Evolutionary conservation across 192 early-diverging fungal species (phyloP), one percentile per base, ranked within the genome.

Genomic region (Podila minutissima): DNA sequence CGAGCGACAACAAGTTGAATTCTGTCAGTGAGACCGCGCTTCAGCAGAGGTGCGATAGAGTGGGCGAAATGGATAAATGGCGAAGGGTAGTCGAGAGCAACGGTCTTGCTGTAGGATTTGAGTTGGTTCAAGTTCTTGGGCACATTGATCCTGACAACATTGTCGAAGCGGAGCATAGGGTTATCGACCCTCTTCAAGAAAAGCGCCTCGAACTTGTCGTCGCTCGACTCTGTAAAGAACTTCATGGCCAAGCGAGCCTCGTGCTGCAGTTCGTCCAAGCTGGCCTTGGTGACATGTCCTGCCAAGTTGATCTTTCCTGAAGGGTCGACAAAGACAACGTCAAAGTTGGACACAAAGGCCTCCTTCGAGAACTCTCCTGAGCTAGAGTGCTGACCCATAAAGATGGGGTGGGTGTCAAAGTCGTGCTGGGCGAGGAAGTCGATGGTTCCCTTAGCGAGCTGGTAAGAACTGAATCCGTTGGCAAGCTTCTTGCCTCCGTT

Each of bases 291-390:
- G 59, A 95, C 87, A 49, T 89, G 83, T 2, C 92, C 87, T 31
- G 95, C 91, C 46, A 99, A 69, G 83, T 99, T 99, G 31, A 96
- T 79, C n/a, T 77, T 86, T 29, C 94, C 95, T 29, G 92, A 89
- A 28, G 93, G 89, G 83, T 98, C 97, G 2, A 97, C 93, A 62
- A 98, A 88, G 2, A 94, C 95, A 9, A 93, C 90, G 22, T 94
- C 95, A 83, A 88, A 95, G 53, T 89, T 83, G 7, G 74, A 59
- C 2, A 66, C 66, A 75, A 96, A 97, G 3, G 85, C 82, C 8
- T 89, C 81, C 24, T 74, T 72, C 8, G 85, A 87, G 61, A 96
- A 94, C 86, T 92, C 93, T 41, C 82, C 77, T 17, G 75, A 71
- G 59, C 66, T 38, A 4, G 91, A 88, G 20, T 78, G 74, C 35